These are phyloP conservation scores for Datura wrightii DNA, from an alignment of 257 asterid genomes.

Conservation along the genomic window DNA sequence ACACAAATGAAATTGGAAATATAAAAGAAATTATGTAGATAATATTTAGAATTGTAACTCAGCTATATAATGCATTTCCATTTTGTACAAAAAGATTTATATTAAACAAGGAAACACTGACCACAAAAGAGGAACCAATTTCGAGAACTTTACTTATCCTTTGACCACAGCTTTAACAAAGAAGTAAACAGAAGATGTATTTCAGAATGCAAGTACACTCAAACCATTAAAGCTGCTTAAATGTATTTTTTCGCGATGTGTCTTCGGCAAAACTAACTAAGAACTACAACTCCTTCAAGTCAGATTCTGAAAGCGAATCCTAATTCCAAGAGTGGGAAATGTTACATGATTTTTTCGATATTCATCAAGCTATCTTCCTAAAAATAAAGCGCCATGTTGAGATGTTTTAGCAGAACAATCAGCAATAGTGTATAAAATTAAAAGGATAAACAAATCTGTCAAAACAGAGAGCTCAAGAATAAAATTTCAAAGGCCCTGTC, in stretches of 20 bases:
- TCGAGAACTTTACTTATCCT: neutral
- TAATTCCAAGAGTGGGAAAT: neutral
- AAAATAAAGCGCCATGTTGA: neutral
- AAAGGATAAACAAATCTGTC: neutral
- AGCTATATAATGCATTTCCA: neutral
- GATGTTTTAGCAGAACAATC: constrained; percentile 11
- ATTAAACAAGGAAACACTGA: neutral
- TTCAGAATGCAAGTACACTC: neutral
- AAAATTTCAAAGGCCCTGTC: neutral
- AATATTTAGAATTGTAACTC: neutral
- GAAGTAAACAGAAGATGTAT: constrained; percentile 3
- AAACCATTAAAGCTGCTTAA: neutral
- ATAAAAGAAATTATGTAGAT: neutral
- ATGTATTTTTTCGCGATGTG: neutral
- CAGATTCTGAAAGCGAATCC: neutral
- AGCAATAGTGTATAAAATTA: neutral
- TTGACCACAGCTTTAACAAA: neutral
- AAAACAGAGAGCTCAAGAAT: neutral
- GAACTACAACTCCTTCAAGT: neutral
- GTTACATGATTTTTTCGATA: neutral
- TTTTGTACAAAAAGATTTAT: neutral
- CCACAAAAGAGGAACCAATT: neutral
- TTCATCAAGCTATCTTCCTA: neutral
- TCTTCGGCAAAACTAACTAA: neutral
- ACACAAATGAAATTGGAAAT: neutral